Percentiles rank a stretch among this genome's conserved stretches.
These are phyloP conservation scores for Actinomortierella ambigua DNA, from an alignment of 371 early-diverging fungal genomes.

Conservation along the genomic window DNA sequence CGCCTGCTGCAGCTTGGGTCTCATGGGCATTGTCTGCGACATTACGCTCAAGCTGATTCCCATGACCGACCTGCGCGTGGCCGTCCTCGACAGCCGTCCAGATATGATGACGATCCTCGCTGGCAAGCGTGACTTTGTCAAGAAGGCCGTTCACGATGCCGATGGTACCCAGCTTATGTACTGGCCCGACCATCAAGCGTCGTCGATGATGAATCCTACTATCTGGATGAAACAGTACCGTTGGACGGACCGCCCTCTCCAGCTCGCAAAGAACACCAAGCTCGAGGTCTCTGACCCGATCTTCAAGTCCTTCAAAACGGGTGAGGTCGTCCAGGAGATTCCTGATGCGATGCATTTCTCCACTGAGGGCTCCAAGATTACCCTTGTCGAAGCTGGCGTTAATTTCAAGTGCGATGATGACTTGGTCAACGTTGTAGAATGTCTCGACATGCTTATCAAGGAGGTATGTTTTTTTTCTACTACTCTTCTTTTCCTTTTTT, in stretches of 20 bases:
- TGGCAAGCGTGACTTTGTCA: constrained; percentile 9
- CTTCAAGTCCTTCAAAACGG: constrained; percentile 11
- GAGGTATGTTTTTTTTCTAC: too few relatives aligned
- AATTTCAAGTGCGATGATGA: constrained; percentile 22
- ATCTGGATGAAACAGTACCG: constrained; percentile 21
- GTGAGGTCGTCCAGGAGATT: constrained; percentile 8
- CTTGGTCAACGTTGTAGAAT: constrained; percentile 17
- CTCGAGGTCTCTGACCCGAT: constrained; percentile 8
- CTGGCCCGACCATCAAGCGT: constrained; percentile 19
- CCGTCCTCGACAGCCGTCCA: constrained; percentile 14
- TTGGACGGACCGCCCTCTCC: constrained; percentile 3
- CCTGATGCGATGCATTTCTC: constrained; percentile 31
- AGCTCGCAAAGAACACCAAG: too few relatives aligned
- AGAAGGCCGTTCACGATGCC: constrained; percentile 13
- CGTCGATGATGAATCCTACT: constrained; percentile 6
- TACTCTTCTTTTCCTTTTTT: neutral
- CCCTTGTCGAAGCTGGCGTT: constrained; percentile 8
- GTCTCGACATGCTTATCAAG: constrained; percentile 10
- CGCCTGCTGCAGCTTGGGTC: constrained; percentile 24
- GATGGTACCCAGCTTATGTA: constrained; percentile 20
- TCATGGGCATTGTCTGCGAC: constrained; percentile 28
- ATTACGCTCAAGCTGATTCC: constrained; percentile 20
- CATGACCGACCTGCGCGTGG: neutral
- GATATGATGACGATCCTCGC: constrained; percentile 2
- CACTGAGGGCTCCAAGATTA: constrained; percentile 11